Conservation (phyloP, 495 filamentous ascomycete genomes). For the Talaromyces thailandensis region DNA sequence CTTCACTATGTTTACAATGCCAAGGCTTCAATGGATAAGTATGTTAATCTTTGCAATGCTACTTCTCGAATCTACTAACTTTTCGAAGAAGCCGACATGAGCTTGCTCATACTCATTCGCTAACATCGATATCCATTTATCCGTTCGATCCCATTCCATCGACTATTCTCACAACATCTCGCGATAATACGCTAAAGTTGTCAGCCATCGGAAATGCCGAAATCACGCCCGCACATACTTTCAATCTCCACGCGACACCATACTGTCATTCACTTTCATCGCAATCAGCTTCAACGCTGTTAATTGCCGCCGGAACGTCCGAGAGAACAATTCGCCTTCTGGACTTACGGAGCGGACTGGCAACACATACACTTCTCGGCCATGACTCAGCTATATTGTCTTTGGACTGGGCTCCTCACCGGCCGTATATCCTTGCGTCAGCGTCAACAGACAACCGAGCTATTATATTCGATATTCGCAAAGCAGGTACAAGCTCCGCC, state of each 20-base stretch:
- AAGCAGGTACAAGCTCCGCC: conserved; percentile 47
- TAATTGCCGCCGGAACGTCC: conserved; percentile 78
- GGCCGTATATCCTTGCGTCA: conserved; percentile 70
- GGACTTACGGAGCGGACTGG: conserved; percentile 69
- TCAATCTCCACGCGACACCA: conserved; percentile 60
- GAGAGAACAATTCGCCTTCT: conserved; percentile 72
- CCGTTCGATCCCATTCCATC: conserved; percentile 64
- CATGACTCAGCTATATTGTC: conserved; percentile 64
- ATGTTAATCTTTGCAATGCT: conserved; percentile 15
- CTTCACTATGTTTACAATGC: conserved; percentile 41
- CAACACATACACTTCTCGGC: conserved; percentile 67
- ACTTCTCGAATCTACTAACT: background rate
- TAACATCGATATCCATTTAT: conserved; percentile 81
- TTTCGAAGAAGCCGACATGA: conserved; percentile 19
- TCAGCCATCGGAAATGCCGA: conserved; percentile 52
- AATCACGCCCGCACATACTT: conserved; percentile 48
- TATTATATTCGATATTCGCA: conserved; percentile 77
- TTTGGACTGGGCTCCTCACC: conserved; percentile 68
- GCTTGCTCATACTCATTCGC: conserved; percentile 61
- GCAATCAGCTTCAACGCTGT: conserved; percentile 55
- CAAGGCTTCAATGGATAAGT: conserved; percentile 33
- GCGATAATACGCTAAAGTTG: conserved; percentile 75
- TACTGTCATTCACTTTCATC: conserved; percentile 71
- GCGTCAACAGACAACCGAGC: conserved; percentile 70
- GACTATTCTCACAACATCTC: conserved; percentile 75